Percentiles rank a stretch among this genome's conserved stretches.
phyloP scores from a whole-genome alignment of 2,329 filamentous ascomycete species.

The Xylariaceae sp. region DNA sequence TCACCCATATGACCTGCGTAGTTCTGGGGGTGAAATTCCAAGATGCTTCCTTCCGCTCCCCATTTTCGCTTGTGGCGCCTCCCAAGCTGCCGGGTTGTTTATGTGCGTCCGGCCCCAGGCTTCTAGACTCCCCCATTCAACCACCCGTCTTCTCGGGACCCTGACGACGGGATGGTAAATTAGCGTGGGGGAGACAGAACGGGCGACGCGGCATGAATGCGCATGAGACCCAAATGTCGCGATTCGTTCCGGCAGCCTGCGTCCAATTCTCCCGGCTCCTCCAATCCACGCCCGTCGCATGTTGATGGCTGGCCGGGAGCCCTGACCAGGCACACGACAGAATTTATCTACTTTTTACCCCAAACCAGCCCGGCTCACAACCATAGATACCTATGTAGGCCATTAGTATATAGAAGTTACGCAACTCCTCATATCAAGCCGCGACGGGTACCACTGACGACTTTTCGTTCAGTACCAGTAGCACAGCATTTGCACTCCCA shows the following conservation, averaged over 20 bases:
- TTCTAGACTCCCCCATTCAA: background rate
- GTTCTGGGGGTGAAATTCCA: background rate
- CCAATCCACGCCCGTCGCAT: too few relatives aligned
- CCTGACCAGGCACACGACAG: too few relatives aligned
- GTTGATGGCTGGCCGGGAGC: too few relatives aligned
- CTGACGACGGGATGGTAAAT: background rate
- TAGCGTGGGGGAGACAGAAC: background rate
- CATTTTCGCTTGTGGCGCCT: background rate
- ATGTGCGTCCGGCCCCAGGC: background rate
- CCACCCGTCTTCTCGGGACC: background rate
- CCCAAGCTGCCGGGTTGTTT: background rate
- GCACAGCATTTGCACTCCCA: too few relatives aligned
- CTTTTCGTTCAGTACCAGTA: too few relatives aligned
- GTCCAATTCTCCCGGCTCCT: too few relatives aligned
- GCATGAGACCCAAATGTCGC: background rate
- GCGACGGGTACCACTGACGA: too few relatives aligned
- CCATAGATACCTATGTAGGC: too few relatives aligned
- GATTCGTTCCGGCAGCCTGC: background rate
- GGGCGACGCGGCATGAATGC: background rate
- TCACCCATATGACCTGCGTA: background rate
- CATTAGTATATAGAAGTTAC: too few relatives aligned
- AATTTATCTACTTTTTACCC: too few relatives aligned
- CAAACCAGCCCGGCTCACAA: too few relatives aligned
- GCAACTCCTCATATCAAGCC: too few relatives aligned
- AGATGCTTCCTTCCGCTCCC: background rate